phyloP scores from a whole-genome alignment of 164 flowering plant genomes.

The Euptelea pleiosperma region DNA sequence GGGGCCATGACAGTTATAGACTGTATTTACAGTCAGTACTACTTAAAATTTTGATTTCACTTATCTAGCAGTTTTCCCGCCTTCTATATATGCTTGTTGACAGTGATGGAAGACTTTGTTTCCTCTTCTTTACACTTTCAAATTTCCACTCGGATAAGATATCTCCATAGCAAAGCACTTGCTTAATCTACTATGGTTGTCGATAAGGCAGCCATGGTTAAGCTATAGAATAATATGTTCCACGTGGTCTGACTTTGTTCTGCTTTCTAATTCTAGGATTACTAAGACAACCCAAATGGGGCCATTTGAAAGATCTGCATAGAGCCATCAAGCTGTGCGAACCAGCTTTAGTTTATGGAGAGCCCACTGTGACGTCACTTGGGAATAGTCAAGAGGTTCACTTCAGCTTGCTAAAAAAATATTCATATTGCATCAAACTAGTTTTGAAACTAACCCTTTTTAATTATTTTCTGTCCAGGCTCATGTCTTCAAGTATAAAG shows the following conservation, averaged over 20 bases:
- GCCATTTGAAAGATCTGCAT: slow-evolving; percentile 83
- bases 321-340: slow-evolving; percentile 80
- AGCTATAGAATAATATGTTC: background rate
- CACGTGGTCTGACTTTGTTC: background rate
- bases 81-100: background rate
- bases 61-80: background rate
- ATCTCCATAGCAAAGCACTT: too few relatives aligned
- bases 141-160: too few relatives aligned
- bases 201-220: background rate
- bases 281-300: slow-evolving; percentile 71
- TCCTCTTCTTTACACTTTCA: background rate
- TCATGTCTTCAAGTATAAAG: slow-evolving; percentile 54
- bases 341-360: slow-evolving; percentile 67
- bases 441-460: background rate
- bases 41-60: background rate
- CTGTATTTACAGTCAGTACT: background rate
- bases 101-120: background rate
- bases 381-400: slow-evolving; percentile 70
- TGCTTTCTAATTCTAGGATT: slow-evolving; percentile 44
- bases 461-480: slow-evolving; percentile 35
- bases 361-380: slow-evolving; percentile 50
- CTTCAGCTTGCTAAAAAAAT: slow-evolving; percentile 1
- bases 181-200: too few relatives aligned
- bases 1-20: slow-evolving; percentile 5
- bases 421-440: background rate